phyloP scores from a whole-genome alignment of 2,329 filamentous ascomycete genomes.

The Zasmidium cellare region DNA sequence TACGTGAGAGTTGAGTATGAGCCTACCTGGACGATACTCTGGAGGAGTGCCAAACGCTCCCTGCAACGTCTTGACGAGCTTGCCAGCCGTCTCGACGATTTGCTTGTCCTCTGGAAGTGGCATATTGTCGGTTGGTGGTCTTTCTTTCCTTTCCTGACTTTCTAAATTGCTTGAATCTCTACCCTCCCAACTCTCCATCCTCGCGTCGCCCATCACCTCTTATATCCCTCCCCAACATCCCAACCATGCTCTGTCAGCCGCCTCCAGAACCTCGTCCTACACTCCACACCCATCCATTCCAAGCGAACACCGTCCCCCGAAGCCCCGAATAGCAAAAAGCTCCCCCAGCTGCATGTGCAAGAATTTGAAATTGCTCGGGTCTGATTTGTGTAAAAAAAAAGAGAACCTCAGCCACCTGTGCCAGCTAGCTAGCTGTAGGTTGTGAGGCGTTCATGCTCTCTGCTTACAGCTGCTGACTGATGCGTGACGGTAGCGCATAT shows the following conservation, averaged over 20 bases:
- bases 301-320: no score
- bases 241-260: background rate
- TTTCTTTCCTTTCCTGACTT: background rate
- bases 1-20: background rate
- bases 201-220: background rate
- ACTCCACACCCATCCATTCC: background rate
- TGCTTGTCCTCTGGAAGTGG: slow-evolving; percentile 23
- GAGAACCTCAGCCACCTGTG: background rate
- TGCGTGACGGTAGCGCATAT: background rate
- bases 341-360: background rate
- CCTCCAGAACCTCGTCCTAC: background rate
- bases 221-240: background rate
- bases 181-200: background rate
- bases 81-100: slow-evolving; percentile 21
- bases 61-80: slow-evolving; percentile 24
- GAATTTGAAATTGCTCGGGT: background rate
- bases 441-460: background rate
- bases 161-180: background rate
- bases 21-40: slow-evolving; percentile 26
- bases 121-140: slow-evolving; percentile 15
- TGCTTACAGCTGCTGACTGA: slow-evolving; percentile 6
- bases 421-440: background rate
- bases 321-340: no score
- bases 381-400: background rate
- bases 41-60: slow-evolving; percentile 27